phyloP scores from a whole-genome alignment of 768 basidiomycete species.

The Kondoa subrosea region DNA sequence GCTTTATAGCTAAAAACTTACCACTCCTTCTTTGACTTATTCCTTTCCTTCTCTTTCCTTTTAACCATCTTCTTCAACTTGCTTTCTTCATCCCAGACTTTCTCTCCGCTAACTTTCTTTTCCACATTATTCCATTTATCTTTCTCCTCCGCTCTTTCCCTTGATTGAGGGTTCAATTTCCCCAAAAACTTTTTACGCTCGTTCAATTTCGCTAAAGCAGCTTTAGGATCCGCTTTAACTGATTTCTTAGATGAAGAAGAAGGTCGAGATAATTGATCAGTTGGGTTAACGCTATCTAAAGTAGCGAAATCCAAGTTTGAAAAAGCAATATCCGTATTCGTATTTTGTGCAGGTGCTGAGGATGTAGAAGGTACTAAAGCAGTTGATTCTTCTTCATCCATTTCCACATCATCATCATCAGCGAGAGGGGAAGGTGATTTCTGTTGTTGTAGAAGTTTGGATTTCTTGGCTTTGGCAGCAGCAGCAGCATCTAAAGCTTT shows the following conservation, averaged over 20 bases:
- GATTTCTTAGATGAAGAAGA: conserved; percentile 31
- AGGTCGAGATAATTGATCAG: too few relatives aligned
- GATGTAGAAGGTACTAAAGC: conserved; percentile 8
- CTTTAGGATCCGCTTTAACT: conserved; percentile 45
- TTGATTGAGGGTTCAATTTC: conserved; percentile 61
- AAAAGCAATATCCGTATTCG: conserved; percentile 52
- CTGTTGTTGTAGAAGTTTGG: neutral
- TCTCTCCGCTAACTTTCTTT: conserved; percentile 71
- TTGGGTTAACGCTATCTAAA: conserved; percentile 19
- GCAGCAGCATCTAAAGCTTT: conserved; percentile 3
- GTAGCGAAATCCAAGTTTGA: conserved; percentile 43
- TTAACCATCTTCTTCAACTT: conserved; percentile 84
- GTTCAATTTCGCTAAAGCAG: conserved; percentile 65
- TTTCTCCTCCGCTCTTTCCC: conserved; percentile 58
- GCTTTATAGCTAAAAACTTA: conserved; percentile 30
- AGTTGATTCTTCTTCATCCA: neutral
- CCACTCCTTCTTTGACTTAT: conserved; percentile 71
- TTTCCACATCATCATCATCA: neutral
- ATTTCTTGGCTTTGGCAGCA: neutral
- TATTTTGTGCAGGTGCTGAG: conserved; percentile 23
- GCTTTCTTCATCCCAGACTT: conserved; percentile 70
- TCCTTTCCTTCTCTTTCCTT: conserved; percentile 76
- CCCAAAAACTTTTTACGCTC: conserved; percentile 62
- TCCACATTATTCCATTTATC: conserved; percentile 83
- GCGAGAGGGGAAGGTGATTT: neutral